Percentiles rank a stretch among this genome's conserved stretches.
Evolutionary conservation across 345 rosid genomes (phyloP).

Genomic region (Citrus cavaleriei): DNA sequence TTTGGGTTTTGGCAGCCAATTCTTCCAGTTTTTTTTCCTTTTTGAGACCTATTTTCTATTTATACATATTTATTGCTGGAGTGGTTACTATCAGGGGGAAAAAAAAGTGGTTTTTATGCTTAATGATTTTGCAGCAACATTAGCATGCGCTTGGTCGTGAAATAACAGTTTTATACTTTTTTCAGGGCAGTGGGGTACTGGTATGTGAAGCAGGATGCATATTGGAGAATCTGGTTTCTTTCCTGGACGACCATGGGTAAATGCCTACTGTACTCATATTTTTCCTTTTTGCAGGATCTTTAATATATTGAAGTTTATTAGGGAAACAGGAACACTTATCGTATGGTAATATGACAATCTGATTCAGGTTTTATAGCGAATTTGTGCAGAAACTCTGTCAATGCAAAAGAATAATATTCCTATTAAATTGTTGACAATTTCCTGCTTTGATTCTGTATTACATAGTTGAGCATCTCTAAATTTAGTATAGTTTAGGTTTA

Average conservation of each 20-base stretch:
- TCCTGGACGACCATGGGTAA: slow-evolving; percentile 82
- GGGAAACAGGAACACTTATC: not conserved
- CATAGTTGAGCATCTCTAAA: not conserved
- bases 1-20: not conserved
- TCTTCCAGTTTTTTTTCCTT: not conserved
- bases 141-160: not conserved
- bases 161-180: not conserved
- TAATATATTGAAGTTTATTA: not conserved
- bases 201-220: slow-evolving; percentile 99
- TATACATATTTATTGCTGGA: not conserved
- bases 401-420: not conserved
- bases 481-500: not conserved
- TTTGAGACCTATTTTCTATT: not conserved
- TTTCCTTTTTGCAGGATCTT: slow-evolving; percentile 1
- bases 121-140: not conserved
- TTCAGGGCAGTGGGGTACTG: slow-evolving; percentile 85
- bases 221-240: slow-evolving; percentile 77
- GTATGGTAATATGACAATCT: no score
- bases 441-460: not conserved
- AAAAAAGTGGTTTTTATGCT: not conserved
- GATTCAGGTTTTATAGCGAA: not conserved
- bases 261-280: slow-evolving; percentile 2
- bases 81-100: not conserved
- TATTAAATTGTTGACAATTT: not conserved
- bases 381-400: not conserved